Base-by-base conservation (phyloP, 345 rosid genomes). In the Linum tenue region DNA sequence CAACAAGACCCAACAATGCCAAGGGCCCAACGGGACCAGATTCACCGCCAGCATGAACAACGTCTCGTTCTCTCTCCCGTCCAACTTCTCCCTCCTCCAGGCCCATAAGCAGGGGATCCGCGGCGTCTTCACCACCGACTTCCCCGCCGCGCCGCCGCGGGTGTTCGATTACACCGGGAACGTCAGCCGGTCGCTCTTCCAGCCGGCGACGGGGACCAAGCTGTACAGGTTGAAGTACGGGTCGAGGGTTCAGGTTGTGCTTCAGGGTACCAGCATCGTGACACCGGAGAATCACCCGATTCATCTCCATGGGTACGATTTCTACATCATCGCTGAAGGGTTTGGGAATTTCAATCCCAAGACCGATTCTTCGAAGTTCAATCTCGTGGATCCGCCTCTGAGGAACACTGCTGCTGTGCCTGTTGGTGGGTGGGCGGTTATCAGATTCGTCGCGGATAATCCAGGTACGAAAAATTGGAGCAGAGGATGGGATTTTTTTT, bases 21-120 rank as follows among this genome's bases (percentile, higher is more conserved):
- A 67, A 14, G 79, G 75, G 42, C 69, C 71, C 4, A 69, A 75
- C 6, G 82, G 83, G 36, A 73, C 69, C 5, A 48, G 77, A 35
- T 74, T 81, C 48, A 35, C 80, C 5, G 76, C 87, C 12, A 80
- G 85, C 66, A 59, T 83, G 74, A 83, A 83, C 76, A 83, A 83
- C 56, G 75, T 83, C 5, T 80, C 78, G 15, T 81, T 77, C 37
- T 37, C 65, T 9, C 65, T 73, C 36, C 85, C 85, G 0, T 59
- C 69, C 2, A 58, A 5, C 56, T 62, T 70, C 22, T 78, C 79
- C 48, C 42, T 80, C 0, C 55, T 83, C 55, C 82, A 83, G 75
- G 86, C 86, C 22, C 75, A 76, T 39, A 69, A 76, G 7, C 37
- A 62, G 38, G 63, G 75, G 2, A 57, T 81, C 2, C 70, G 57